Evolutionary conservation across 2,329 filamentous ascomycete species (phyloP).

Genomic region (Aspergillus carbonarius): DNA sequence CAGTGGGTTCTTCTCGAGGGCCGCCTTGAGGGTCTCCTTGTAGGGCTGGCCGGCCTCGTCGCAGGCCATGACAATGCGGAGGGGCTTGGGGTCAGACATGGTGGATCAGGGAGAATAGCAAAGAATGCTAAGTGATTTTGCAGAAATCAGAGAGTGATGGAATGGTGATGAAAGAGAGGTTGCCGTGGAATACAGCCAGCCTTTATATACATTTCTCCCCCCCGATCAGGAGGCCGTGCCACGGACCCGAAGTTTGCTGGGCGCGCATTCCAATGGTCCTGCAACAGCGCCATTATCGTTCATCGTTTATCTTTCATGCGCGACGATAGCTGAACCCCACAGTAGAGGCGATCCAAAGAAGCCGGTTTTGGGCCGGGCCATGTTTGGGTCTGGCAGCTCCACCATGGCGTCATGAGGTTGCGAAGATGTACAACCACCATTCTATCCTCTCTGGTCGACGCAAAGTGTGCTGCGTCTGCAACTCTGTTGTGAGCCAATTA

Average conservation of each 20-base stretch:
- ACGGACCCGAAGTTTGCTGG: slow-evolving; percentile 7
- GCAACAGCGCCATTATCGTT: neutral
- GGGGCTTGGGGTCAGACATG: slow-evolving; percentile 40
- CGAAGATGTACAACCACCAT: neutral
- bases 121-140: neutral
- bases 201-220: slow-evolving; percentile 6
- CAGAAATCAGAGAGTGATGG: neutral
- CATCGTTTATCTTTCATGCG: neutral
- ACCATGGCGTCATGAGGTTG: slow-evolving; percentile 24
- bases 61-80: slow-evolving; percentile 63
- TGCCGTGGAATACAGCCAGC: slow-evolving; percentile 1
- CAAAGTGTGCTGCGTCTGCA: neutral
- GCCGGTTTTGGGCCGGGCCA: slow-evolving; percentile 1
- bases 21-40: slow-evolving; percentile 73
- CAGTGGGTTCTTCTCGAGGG: slow-evolving; percentile 66
- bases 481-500: neutral
- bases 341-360: neutral
- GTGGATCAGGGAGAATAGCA: slow-evolving; percentile 4
- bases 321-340: neutral
- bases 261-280: neutral
- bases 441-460: neutral
- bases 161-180: slow-evolving; percentile 4
- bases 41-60: slow-evolving; percentile 75
- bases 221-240: slow-evolving; percentile 6
- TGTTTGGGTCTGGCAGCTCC: slow-evolving; percentile 16